Percentiles rank a stretch among this genome's conserved stretches.
Evolutionary conservation across 2,329 filamentous ascomycete species (phyloP).

Genomic region (Ophiostoma perfectum): DNA sequence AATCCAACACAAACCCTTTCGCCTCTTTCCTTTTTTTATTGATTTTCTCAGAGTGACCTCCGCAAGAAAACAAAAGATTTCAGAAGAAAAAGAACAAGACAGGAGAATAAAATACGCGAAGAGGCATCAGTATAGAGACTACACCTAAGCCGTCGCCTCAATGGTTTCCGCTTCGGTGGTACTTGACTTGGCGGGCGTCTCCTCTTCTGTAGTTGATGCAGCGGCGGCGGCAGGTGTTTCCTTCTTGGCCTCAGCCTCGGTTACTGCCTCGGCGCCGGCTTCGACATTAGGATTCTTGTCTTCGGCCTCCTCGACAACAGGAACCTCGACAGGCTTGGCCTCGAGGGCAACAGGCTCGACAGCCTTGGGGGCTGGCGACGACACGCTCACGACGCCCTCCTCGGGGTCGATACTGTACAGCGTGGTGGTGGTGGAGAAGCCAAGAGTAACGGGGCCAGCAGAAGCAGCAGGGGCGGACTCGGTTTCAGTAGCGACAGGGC

Average conservation of each 20-base stretch:
- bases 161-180: neutral
- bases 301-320: constrained; percentile 3
- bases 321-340: neutral
- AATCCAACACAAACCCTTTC: no score
- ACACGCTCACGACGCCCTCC: constrained; percentile 41
- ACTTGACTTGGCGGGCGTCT: constrained; percentile 5
- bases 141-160: neutral
- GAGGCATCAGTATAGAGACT: neutral
- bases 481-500: constrained; percentile 29
- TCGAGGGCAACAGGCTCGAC: neutral
- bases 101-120: neutral
- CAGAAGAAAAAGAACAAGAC: neutral
- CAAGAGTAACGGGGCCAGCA: constrained; percentile 32
- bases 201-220: neutral
- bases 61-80: neutral
- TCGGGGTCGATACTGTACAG: constrained; percentile 51
- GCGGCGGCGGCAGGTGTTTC: neutral
- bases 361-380: neutral
- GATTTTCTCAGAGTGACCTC: no score
- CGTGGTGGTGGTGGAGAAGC: constrained; percentile 44
- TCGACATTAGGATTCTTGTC: constrained; percentile 1
- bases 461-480: constrained; percentile 35
- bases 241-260: neutral
- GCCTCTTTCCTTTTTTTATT: no score
- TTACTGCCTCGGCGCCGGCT: neutral